A percentile compares a stretch with the other conserved stretches of the same genome.
Conservation (phyloP, 495 filamentous ascomycete genomes). For the Massariosphaeria phaeospora region DNA sequence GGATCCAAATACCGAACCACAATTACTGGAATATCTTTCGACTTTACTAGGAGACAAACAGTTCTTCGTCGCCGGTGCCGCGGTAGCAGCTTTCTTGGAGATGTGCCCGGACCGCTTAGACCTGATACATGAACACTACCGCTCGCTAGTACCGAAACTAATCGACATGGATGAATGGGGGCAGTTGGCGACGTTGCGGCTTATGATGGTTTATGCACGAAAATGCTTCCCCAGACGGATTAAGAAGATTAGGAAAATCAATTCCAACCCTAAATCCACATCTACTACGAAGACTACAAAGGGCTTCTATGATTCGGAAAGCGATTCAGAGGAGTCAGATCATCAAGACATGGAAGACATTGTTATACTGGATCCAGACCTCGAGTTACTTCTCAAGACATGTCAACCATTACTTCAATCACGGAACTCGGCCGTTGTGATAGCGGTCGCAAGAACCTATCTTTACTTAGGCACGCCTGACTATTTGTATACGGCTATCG, state of each 20-base stretch:
- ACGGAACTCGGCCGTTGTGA: slow-evolving; percentile 86
- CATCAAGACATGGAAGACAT: slow-evolving; percentile 46
- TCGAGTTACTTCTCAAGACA: slow-evolving; percentile 72
- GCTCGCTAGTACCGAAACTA: slow-evolving; percentile 75
- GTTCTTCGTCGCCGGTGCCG: slow-evolving; percentile 90
- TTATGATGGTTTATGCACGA: slow-evolving; percentile 79
- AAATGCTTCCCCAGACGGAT: slow-evolving; percentile 79
- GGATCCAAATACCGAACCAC: slow-evolving; percentile 78
- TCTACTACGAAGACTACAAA: slow-evolving; percentile 44
- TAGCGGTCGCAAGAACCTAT: slow-evolving; percentile 81
- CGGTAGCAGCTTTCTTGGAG: slow-evolving; percentile 82
- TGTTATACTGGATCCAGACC: slow-evolving; percentile 68
- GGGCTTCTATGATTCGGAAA: slow-evolving; percentile 67
- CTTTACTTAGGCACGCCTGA: slow-evolving; percentile 71
- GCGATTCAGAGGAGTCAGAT: slow-evolving; percentile 12
- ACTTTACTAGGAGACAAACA: slow-evolving; percentile 81
- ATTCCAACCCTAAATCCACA: slow-evolving; percentile 2
- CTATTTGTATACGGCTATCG: slow-evolving; percentile 65
- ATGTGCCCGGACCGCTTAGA: slow-evolving; percentile 82
- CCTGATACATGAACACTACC: slow-evolving; percentile 85
- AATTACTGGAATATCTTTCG: slow-evolving; percentile 72
- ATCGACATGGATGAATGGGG: slow-evolving; percentile 99
- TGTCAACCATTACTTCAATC: slow-evolving; percentile 82
- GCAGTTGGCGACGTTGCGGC: slow-evolving; percentile 71
- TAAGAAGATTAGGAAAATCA: slow-evolving; percentile 47